phyloP scores from a whole-genome alignment of 192 early-diverging fungal species.

The Podila verticillata region DNA sequence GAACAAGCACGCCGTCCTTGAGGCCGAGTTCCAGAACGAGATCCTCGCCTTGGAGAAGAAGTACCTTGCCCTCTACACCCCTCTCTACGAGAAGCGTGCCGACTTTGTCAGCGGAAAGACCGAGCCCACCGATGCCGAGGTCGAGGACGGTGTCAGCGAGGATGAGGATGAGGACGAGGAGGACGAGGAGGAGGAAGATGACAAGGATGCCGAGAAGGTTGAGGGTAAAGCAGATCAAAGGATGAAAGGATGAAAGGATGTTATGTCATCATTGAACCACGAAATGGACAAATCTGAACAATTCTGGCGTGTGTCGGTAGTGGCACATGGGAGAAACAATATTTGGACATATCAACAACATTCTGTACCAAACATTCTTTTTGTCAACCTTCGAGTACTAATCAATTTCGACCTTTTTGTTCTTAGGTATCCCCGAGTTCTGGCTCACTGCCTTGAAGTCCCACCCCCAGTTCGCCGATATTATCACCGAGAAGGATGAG shows the following conservation, averaged over 20 bases:
- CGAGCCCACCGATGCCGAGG: constrained; percentile 92
- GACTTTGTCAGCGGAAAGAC: constrained; percentile 77
- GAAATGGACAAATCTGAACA: neutral
- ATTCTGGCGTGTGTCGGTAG: neutral
- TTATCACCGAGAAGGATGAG: constrained; percentile 93
- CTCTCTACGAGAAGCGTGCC: constrained; percentile 89
- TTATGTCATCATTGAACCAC: too few relatives aligned
- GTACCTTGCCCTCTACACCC: constrained; percentile 83
- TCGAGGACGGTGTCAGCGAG: constrained; percentile 66
- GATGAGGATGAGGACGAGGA: constrained; percentile 66
- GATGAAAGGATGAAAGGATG: neutral
- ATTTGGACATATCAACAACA: too few relatives aligned
- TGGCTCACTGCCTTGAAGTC: constrained; percentile 96
- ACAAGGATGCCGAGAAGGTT: constrained; percentile 44
- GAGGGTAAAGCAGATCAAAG: constrained; percentile 30
- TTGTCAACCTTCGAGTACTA: too few relatives aligned
- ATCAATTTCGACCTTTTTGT: neutral
- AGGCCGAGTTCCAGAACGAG: constrained; percentile 92
- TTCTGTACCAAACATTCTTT: too few relatives aligned
- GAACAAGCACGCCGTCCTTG: constrained; percentile 84
- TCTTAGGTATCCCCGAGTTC: constrained; percentile 91
- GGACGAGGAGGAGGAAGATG: constrained; percentile 55
- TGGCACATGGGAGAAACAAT: too few relatives aligned
- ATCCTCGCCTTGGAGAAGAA: constrained; percentile 96
- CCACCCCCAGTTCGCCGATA: constrained; percentile 81